Percentiles rank a stretch among this genome's conserved stretches.
Conservation (phyloP, 148 eudicot genomes). For the Euryodendron excelsum region DNA sequence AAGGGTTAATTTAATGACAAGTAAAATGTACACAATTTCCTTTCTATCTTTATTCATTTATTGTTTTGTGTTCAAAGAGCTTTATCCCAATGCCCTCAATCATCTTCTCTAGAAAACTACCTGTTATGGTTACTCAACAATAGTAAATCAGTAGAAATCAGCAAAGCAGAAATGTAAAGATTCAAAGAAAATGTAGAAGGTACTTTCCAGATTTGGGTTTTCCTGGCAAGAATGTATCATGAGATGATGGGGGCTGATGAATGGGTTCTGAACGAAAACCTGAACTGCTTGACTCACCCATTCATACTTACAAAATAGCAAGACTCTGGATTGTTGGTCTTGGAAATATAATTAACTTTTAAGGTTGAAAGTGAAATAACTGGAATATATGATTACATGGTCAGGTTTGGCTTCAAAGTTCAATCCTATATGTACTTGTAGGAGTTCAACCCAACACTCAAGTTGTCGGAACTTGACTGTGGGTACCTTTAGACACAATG, state of each 20-base stretch:
- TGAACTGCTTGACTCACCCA: neutral
- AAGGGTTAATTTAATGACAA: neutral
- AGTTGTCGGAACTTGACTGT: neutral
- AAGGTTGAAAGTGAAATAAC: neutral
- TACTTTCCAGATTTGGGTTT: neutral
- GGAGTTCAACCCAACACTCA: neutral
- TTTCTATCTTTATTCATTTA: neutral
- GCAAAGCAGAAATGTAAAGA: neutral
- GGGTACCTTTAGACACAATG: neutral
- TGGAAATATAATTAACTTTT: neutral
- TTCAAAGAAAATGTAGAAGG: neutral
- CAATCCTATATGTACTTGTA: neutral
- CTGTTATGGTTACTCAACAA: neutral
- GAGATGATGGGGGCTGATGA: neutral
- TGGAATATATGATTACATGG: neutral
- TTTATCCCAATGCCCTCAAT: neutral
- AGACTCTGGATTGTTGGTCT: neutral
- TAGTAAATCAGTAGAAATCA: neutral
- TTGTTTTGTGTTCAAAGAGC: neutral
- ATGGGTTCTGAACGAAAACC: neutral
- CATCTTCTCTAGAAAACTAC: neutral
- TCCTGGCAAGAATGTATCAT: neutral
- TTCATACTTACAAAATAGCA: neutral
- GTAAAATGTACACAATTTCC: neutral
- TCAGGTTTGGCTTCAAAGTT: neutral